A percentile compares a stretch with the other conserved stretches of the same genome.
Evolutionary conservation across 305 asterid species (phyloP).

Genomic region (Galium porrigens): DNA sequence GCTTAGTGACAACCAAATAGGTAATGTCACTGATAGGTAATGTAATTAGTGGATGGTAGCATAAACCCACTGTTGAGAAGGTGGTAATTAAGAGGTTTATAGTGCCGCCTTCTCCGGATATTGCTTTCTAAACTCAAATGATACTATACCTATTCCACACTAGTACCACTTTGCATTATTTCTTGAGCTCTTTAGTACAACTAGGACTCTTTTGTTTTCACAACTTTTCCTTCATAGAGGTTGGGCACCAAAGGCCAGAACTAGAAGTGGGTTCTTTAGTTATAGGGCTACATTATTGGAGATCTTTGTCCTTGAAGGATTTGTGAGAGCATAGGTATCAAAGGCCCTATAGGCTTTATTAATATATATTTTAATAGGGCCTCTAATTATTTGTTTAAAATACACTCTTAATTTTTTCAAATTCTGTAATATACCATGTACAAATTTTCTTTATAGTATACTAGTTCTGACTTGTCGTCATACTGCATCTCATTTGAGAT

Average conservation of each 20-base stretch:
- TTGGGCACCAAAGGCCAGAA: neutral
- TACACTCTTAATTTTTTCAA: too few species aligned
- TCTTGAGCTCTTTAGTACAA: neutral
- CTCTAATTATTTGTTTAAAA: too few species aligned
- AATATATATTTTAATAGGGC: too few species aligned
- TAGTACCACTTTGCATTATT: neutral
- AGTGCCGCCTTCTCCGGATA: constrained; percentile 14
- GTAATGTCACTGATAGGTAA: neutral
- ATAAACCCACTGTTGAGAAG: neutral
- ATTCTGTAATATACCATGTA: too few species aligned
- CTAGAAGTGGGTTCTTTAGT: neutral
- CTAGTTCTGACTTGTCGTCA: too few species aligned
- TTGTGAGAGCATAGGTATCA: too few species aligned
- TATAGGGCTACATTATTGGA: too few species aligned
- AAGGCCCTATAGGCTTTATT: too few species aligned
- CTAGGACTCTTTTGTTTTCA: neutral
- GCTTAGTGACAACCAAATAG: neutral
- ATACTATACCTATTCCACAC: neutral
- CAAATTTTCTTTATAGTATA: too few species aligned
- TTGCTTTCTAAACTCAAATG: neutral
- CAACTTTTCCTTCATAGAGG: neutral
- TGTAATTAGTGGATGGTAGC: constrained; percentile 5
- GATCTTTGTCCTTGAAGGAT: too few species aligned
- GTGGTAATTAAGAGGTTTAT: neutral
- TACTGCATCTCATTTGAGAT: too few species aligned